Percentiles rank a stretch among this genome's conserved stretches.
Conservation (phyloP, 306 rosid genomes). For the Castanea mollissima region DNA sequence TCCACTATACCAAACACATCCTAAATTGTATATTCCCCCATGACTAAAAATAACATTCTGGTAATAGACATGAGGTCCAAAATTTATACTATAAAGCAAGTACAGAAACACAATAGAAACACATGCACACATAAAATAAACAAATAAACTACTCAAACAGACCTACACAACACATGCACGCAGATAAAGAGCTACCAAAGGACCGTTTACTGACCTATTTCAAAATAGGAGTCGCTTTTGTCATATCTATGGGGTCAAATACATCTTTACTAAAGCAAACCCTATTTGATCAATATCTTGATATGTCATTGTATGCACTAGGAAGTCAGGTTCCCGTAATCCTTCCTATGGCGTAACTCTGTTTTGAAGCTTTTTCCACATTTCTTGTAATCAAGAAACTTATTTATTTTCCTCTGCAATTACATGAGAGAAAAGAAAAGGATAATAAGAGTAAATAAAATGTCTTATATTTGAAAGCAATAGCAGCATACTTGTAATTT, state of each 20-base stretch:
- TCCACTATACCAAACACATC: not conserved
- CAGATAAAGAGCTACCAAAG: conserved; percentile 20
- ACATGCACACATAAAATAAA: not conserved
- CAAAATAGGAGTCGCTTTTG: conserved; percentile 74
- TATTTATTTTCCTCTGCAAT: conserved; percentile 79
- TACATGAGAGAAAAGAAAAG: conserved; percentile 13
- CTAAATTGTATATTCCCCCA: not conserved
- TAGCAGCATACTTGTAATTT: not conserved
- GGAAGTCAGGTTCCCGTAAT: conserved; percentile 90
- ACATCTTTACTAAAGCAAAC: conserved; percentile 93
- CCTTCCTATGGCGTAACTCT: conserved; percentile 91
- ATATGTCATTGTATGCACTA: conserved; percentile 89
- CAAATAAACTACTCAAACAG: not conserved
- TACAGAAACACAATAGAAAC: not conserved
- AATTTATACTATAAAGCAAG: not conserved
- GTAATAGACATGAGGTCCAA: not conserved
- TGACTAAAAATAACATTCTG: not conserved
- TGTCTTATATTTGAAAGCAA: not conserved
- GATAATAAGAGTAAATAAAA: conserved; percentile 12
- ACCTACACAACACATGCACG: not conserved
- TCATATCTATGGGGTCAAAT: conserved; percentile 97
- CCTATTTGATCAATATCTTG: conserved; percentile 95
- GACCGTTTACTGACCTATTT: conserved; percentile 62
- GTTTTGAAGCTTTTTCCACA: conserved; percentile 93
- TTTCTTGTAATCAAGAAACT: conserved; percentile 80